phyloP scores from a whole-genome alignment of 202 grass and related monocot genomes.

The Sporobolus alterniflorus region DNA sequence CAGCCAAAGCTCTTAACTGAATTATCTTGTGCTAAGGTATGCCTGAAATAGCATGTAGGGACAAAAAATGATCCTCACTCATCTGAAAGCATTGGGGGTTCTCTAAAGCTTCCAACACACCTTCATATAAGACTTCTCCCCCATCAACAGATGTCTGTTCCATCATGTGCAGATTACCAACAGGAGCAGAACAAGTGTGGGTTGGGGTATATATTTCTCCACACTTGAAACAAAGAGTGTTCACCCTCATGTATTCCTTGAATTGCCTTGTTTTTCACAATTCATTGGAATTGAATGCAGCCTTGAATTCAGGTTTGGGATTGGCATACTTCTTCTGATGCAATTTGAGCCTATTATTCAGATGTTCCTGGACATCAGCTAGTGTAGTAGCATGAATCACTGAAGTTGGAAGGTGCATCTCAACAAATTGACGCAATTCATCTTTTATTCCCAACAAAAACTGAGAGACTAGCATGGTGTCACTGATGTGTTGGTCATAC shows the following conservation, averaged over 20 bases:
- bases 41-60: no score
- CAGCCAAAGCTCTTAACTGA: no score
- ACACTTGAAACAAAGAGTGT: neutral
- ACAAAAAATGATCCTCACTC: no score
- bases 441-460: neutral
- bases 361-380: neutral
- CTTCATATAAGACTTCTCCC: neutral
- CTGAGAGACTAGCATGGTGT: neutral
- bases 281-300: fast-evolving
- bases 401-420: neutral
- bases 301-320: neutral
- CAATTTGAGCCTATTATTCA: neutral
- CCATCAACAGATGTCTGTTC: neutral
- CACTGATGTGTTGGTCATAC: neutral
- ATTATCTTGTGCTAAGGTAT: no score
- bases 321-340: neutral
- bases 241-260: neutral
- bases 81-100: neutral
- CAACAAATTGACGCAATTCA: neutral
- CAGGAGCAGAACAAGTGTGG: no score
- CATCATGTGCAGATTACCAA: neutral
- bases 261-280: neutral
- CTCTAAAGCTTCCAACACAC: neutral
- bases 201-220: neutral
- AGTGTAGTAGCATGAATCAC: neutral